A percentile compares a stretch with the other conserved stretches of the same genome.
Conservation (phyloP, 306 rosid genomes). For the Quercus parvula region DNA sequence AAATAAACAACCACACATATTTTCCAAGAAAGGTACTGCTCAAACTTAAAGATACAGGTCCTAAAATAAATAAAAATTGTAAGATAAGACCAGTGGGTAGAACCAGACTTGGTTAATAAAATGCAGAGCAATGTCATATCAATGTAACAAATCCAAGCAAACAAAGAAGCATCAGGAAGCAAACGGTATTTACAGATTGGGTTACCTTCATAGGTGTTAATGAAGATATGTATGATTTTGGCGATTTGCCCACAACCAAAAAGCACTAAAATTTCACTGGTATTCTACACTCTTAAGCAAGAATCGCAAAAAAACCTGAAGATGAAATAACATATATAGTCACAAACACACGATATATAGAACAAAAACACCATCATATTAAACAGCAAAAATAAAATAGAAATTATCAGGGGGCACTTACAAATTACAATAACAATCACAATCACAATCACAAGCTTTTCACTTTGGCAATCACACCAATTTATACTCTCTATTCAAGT, state of each 20-base stretch:
- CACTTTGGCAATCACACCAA: neutral
- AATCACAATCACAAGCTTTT: neutral
- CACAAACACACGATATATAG: neutral
- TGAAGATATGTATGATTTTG: conserved; percentile 81
- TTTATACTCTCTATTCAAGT: neutral
- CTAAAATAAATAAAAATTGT: neutral
- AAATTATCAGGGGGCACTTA: neutral
- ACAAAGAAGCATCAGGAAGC: neutral
- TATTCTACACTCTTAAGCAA: conserved; percentile 69
- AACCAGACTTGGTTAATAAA: neutral
- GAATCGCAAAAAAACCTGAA: neutral
- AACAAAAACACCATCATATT: neutral
- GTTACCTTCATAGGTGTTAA: conserved; percentile 65
- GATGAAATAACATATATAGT: neutral
- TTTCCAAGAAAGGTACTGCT: neutral
- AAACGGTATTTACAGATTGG: conserved; percentile 54
- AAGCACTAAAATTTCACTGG: conserved; percentile 77
- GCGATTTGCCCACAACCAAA: conserved; percentile 90
- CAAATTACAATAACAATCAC: no score
- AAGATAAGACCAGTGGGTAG: neutral
- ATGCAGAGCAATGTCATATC: neutral
- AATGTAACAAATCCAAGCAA: neutral
- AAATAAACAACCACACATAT: neutral
- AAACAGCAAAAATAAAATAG: neutral
- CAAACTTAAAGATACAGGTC: neutral